A percentile compares a stretch with the other conserved stretches of the same genome.
Evolutionary conservation across 192 early-diverging fungal genomes (phyloP).

Genomic region (Coemansia sp.): DNA sequence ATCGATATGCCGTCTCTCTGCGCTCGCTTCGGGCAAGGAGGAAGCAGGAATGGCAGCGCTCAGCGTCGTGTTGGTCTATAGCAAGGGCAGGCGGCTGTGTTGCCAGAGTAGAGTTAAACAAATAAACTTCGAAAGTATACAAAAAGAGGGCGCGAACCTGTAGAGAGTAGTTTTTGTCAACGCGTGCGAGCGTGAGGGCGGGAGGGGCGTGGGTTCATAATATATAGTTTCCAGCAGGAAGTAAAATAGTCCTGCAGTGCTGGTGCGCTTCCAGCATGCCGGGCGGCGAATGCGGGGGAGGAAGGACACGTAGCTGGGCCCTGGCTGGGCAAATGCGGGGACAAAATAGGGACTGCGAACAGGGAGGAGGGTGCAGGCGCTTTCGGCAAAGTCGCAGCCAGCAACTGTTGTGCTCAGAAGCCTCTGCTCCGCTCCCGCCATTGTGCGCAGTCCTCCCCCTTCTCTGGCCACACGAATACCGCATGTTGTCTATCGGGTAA

Average conservation of each 20-base stretch:
- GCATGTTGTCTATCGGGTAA: background rate
- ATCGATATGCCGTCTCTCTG: background rate
- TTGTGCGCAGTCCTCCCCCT: background rate
- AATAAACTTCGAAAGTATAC: background rate
- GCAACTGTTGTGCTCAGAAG: background rate
- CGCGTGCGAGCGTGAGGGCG: background rate
- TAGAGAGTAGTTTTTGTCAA: background rate
- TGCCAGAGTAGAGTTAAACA: background rate
- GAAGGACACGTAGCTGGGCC: background rate
- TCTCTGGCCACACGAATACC: background rate
- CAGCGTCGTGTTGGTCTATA: background rate
- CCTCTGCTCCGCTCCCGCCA: background rate
- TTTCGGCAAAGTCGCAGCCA: background rate
- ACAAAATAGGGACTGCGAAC: background rate
- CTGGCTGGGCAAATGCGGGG: background rate
- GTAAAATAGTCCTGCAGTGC: background rate
- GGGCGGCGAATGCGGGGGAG: background rate
- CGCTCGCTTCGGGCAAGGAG: background rate
- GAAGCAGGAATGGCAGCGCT: background rate
- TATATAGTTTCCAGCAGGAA: background rate
- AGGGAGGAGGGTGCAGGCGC: background rate
- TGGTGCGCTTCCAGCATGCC: background rate
- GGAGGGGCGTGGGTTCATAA: background rate
- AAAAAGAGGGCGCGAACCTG: background rate
- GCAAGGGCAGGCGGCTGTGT: background rate